Evolutionary conservation across 2,329 filamentous ascomycete genomes (phyloP).

Genomic region (Samsoniella hepiali): DNA sequence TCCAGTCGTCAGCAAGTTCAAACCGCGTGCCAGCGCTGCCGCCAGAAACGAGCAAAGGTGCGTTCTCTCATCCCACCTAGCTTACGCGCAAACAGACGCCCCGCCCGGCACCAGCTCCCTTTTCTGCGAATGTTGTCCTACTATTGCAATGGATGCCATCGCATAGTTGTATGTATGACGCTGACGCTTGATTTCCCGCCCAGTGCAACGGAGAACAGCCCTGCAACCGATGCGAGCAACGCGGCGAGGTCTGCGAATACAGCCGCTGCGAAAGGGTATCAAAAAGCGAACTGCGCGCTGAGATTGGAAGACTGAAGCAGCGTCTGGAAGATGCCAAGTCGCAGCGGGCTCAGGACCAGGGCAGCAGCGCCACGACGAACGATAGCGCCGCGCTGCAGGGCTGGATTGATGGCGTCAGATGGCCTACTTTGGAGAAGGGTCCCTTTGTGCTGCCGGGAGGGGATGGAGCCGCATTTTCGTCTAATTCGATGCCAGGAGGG

Average conservation of each 20-base stretch:
- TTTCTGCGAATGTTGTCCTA: too few relatives aligned
- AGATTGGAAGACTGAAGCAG: conserved; percentile 25
- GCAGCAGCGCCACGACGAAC: neutral
- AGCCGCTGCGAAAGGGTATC: conserved; percentile 11
- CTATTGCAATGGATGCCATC: too few relatives aligned
- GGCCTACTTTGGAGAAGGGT: neutral
- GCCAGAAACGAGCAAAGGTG: conserved; percentile 20
- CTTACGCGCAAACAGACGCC: too few relatives aligned
- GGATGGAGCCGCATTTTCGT: neutral
- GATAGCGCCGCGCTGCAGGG: neutral
- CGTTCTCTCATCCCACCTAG: neutral
- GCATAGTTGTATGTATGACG: neutral
- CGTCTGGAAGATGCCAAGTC: neutral
- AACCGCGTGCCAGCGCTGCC: conserved; percentile 21
- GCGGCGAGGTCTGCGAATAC: conserved; percentile 15
- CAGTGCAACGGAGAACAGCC: conserved; percentile 19
- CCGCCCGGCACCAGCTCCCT: neutral
- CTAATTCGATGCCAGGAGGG: neutral
- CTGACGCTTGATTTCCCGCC: neutral
- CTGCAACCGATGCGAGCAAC: conserved; percentile 11
- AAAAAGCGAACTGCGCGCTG: conserved; percentile 22
- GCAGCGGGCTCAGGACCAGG: neutral
- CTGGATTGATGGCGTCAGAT: neutral
- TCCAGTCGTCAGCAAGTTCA: neutral
- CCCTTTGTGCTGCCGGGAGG: too few relatives aligned